Evolutionary conservation across 169 alveolate genomes (phyloP).

Genomic region (Plasmodium inui): DNA sequence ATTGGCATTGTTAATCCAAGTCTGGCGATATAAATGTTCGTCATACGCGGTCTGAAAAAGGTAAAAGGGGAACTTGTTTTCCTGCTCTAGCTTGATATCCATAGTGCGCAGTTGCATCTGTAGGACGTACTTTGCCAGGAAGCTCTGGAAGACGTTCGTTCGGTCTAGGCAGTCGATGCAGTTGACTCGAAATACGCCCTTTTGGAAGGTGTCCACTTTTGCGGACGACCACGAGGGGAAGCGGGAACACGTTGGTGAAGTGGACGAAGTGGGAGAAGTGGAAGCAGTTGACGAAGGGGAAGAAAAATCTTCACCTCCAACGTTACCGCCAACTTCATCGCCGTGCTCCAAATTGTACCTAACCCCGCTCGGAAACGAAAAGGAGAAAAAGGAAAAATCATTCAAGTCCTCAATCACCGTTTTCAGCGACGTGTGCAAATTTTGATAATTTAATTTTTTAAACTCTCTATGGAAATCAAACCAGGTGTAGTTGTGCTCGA

Average conservation of each 20-base stretch:
- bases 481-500: slow-evolving; percentile 55
- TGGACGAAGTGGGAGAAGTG: not conserved
- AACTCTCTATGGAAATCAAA: slow-evolving; percentile 73
- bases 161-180: slow-evolving; percentile 98
- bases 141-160: slow-evolving; percentile 96
- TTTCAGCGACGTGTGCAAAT: slow-evolving; percentile 21
- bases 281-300: not conserved
- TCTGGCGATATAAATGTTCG: slow-evolving; percentile 41
- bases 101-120: slow-evolving; percentile 40
- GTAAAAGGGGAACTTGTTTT: slow-evolving; percentile 45
- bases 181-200: slow-evolving; percentile 96
- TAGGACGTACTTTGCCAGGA: slow-evolving; percentile 75
- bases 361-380: slow-evolving; percentile 26
- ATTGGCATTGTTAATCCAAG: slow-evolving; percentile 71
- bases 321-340: not conserved
- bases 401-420: slow-evolving; percentile 39
- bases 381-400: slow-evolving; percentile 51
- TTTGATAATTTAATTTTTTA: slow-evolving; percentile 44
- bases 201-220: slow-evolving; percentile 81
- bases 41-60: slow-evolving; percentile 29
- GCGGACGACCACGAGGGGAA: slow-evolving; percentile 19
- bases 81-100: slow-evolving; percentile 35
- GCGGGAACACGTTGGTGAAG: not conserved
- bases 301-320: not conserved
- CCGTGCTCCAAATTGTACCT: slow-evolving; percentile 22